These are phyloP conservation scores for Adansonia grandidieri DNA, from an alignment of 441 rosid genomes.

Conservation along the genomic window DNA sequence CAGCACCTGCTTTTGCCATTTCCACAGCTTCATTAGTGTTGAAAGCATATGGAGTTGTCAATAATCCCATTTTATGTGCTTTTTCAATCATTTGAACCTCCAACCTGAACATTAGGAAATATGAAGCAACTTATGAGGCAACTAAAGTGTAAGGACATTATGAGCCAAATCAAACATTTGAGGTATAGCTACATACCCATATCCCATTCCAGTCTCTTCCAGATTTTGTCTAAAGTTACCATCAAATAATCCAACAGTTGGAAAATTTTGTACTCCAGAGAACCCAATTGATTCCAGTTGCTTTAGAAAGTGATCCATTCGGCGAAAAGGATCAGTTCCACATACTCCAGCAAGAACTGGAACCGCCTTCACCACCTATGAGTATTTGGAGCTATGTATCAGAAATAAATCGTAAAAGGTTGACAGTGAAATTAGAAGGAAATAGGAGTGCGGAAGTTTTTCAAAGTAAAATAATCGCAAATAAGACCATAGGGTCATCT, in stretches of 20 bases:
- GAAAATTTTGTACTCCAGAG: constrained; percentile 92
- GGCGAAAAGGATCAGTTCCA: constrained; percentile 93
- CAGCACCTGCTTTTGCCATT: constrained; percentile 96
- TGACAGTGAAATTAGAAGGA: not conserved
- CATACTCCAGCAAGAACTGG: constrained; percentile 98
- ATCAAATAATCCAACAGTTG: constrained; percentile 94
- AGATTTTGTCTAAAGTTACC: constrained; percentile 93
- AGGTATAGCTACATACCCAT: constrained; percentile 65
- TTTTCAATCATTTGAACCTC: constrained; percentile 89
- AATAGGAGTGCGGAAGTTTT: not conserved
- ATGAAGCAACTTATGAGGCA: constrained; percentile 8
- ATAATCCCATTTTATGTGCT: constrained; percentile 85
- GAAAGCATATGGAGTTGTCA: constrained; percentile 95
- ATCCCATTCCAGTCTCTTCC: constrained; percentile 99
- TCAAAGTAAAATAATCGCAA: constrained; percentile 1
- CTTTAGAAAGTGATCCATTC: constrained; percentile 78
- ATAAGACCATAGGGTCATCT: not conserved
- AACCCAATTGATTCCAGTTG: constrained; percentile 89
- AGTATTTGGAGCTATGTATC: constrained; percentile 19
- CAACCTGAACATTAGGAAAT: constrained; percentile 49
- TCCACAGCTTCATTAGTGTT: constrained; percentile 67
- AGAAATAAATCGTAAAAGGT: not conserved
- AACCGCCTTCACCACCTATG: constrained; percentile 78
- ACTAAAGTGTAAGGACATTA: not conserved
- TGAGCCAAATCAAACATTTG: constrained; percentile 20